phyloP scores from a whole-genome alignment of 75 land plant genomes.

The Larix kaempferi region DNA sequence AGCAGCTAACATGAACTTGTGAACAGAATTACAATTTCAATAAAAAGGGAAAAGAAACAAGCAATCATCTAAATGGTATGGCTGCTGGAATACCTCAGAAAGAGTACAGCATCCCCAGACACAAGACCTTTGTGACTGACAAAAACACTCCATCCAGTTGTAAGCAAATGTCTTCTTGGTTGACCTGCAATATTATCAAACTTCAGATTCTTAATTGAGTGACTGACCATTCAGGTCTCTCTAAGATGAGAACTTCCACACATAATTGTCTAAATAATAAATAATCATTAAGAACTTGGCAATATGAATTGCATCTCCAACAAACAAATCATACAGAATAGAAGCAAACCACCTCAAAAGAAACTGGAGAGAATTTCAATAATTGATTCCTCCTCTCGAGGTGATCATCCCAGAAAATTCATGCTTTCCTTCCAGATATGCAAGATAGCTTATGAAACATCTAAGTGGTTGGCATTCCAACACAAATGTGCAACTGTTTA shows the following conservation, averaged over 20 bases:
- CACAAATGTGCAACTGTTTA: neutral
- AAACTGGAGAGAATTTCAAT: neutral
- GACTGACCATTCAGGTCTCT: neutral
- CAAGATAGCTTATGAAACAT: neutral
- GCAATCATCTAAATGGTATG: neutral
- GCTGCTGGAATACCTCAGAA: constrained; percentile 52
- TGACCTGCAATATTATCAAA: constrained; percentile 48
- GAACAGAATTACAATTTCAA: neutral
- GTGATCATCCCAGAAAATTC: neutral
- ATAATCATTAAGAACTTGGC: neutral
- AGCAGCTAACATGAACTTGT: neutral
- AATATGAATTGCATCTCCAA: neutral
- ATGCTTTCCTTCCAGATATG: neutral
- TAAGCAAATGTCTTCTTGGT: constrained; percentile 91
- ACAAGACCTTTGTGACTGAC: constrained; percentile 86
- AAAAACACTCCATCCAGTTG: constrained; percentile 99
- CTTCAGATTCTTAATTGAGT: neutral
- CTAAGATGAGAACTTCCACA: neutral
- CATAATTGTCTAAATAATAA: neutral
- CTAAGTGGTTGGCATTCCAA: neutral
- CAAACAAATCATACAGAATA: neutral
- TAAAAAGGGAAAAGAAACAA: neutral
- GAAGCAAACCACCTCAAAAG: neutral
- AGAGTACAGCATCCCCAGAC: constrained; percentile 97
- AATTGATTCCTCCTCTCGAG: neutral